Evolutionary conservation across 1,284 basidiomycete genomes (phyloP), one percentile per base, ranked within the genome.

Genomic region (Trichosporon sp.): DNA sequence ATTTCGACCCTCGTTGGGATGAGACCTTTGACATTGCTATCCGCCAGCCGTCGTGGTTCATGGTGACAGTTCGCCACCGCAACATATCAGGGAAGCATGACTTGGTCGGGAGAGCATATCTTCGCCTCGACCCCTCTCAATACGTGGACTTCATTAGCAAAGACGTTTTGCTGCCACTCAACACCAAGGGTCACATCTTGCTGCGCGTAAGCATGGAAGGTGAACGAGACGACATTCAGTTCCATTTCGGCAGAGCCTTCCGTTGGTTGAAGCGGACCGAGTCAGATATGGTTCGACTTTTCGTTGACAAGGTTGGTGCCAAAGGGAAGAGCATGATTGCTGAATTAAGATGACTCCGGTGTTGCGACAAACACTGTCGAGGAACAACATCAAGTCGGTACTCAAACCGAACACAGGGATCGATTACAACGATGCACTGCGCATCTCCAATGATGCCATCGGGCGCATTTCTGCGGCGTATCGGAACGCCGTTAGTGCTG

Each of bases 171-270:
- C 85, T 95, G 80, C 89, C 93, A 64, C 82, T 99, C n/a, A 88
- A 89, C 5, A 86, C 88, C 64, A 69, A 73, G 21, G 94, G 95
- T 1, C 87, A 92, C 33, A 85, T 98, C 34, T 81, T 96, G 54
- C 82, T 97, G 25, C 86, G 96, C 7, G 86, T 99, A 60, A 95
- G 92, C 76, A 97, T 99, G 94, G 96, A 99, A 75, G 94, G 94
- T 56, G 95, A 98, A 83, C 92, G 95, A 79, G 95, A 97, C 74
- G 96, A 99, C 76, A 92, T 95, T 21, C 90, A 92, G 70, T 99
- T 97, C 83, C 94, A 93, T 82, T 99, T 99, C 75, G 96, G 96
- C 11, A 85, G 93, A 40, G 96, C 90, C 1, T 99, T 99, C 84
- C 85, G 95, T 37, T 94, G 89, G 56, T 79, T 99, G 71, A 98